phyloP scores from a whole-genome alignment of 164 flowering plant species.

The Magnolia changhungtana region DNA sequence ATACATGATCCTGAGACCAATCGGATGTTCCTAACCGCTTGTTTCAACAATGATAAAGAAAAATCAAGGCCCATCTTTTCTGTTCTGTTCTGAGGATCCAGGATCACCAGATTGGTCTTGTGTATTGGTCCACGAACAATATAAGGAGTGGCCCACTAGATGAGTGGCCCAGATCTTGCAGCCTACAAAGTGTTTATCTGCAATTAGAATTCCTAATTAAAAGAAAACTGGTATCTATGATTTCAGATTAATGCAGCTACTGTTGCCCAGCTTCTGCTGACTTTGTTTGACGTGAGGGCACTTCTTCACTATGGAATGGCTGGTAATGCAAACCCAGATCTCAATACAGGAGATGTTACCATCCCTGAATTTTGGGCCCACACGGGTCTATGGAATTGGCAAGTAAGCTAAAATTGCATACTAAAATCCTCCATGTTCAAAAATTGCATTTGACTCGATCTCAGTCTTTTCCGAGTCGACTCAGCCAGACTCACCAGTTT shows the following conservation, averaged over 20 bases:
- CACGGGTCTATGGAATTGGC: slow-evolving; percentile 80
- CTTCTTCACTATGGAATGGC: slow-evolving; percentile 64
- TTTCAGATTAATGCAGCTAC: slow-evolving; percentile 38
- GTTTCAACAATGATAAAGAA: not conserved
- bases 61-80: not conserved
- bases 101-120: too few species aligned
- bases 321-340: slow-evolving; percentile 65
- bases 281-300: slow-evolving; percentile 20
- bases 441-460: not conserved
- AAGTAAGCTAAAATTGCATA: slow-evolving; percentile 32
- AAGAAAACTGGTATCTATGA: not conserved
- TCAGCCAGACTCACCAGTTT: not conserved
- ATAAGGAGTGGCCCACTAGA: not conserved
- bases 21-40: too few species aligned
- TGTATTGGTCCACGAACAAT: not conserved
- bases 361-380: slow-evolving; percentile 76
- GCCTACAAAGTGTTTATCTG: not conserved
- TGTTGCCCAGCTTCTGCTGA: slow-evolving; percentile 41
- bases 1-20: too few species aligned
- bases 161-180: not conserved
- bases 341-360: slow-evolving; percentile 69
- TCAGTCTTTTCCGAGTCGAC: not conserved
- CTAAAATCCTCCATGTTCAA: not conserved
- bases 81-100: not conserved
- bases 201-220: not conserved